These are phyloP conservation scores for Fraxinus platypoda DNA, from an alignment of 305 asterid species.

Conservation along the genomic window DNA sequence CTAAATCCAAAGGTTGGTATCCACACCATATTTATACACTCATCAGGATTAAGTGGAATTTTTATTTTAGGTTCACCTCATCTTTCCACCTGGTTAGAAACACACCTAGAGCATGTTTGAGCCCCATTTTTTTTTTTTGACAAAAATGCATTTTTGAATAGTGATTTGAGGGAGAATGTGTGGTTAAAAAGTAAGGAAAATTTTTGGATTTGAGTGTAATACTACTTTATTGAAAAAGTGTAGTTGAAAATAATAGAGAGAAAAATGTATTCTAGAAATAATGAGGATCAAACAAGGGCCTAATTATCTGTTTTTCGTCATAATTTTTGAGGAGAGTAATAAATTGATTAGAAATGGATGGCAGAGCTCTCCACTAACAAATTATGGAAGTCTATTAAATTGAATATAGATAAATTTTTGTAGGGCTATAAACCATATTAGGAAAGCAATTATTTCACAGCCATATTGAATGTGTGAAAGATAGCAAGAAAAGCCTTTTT, in stretches of 20 bases:
- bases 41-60: conserved; percentile 13
- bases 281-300: not conserved
- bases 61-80: not conserved
- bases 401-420: not conserved
- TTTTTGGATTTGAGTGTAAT: not conserved
- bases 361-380: not conserved
- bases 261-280: not conserved
- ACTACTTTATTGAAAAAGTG: not conserved
- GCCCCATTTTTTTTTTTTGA: not conserved
- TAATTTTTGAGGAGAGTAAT: not conserved
- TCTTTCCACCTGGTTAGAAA: conserved; percentile 9
- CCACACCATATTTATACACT: conserved; percentile 15
- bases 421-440: not conserved
- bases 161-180: not conserved
- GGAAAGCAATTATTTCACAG: not conserved
- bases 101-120: not conserved
- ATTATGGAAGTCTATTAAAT: conserved; percentile 6
- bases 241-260: not conserved
- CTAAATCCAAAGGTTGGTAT: conserved; percentile 87
- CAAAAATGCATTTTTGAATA: not conserved
- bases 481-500: not conserved
- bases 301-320: not conserved
- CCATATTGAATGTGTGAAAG: not conserved
- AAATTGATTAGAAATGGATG: not conserved
- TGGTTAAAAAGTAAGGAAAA: not conserved